Base-by-base conservation (phyloP, 148 eudicot species). In the Suaeda aralocaspica region DNA sequence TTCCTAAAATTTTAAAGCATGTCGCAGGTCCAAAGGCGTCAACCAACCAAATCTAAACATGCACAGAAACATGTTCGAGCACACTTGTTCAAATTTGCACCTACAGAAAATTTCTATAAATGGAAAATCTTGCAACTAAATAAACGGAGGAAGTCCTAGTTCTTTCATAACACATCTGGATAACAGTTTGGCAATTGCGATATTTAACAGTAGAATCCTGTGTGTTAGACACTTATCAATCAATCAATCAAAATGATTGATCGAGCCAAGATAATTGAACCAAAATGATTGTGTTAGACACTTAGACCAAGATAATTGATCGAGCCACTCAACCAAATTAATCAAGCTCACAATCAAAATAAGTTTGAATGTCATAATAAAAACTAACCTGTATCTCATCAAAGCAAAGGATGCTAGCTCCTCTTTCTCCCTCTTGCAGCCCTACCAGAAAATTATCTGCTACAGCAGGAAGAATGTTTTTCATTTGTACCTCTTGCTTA, bases 371-470 rank as follows among this genome's bases (percentile, higher is more conserved):
- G 33, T 44, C 61, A 44, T 53, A 26, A n/a, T 16, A 67, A 29
- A 21, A 63, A 25, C 73, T 65, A 63, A 87, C 98, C 93, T 94
- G 98, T 71, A 94, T 91, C 78, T 94, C 98, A 77, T 94, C 98
- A 77, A 94, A 94, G 84, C 98, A 94, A 67, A 94, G 88, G 77
- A 94, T 79, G 75, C 89, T 89, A 69, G 96, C 92, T 72, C 98
- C 97, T 71, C 80, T 81, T 64, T 72, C 64, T 59, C 76, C 76
- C 58, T 72, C 78, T 45, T 79, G 87, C 60, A 60, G 76, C 61
- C 83, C 86, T n/a, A 87, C 78, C 62, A 94, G 87, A 86, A 91
- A 91, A 79, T 85, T 91, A 57, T 94, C 98, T 39, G 97, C 98
- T 51, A 94, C 98, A 66, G 88, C 84, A 48, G 96, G 98, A 81